Evolutionary conservation across 2,329 filamentous ascomycete species (phyloP).

Genomic region (Nemania serpens): DNA sequence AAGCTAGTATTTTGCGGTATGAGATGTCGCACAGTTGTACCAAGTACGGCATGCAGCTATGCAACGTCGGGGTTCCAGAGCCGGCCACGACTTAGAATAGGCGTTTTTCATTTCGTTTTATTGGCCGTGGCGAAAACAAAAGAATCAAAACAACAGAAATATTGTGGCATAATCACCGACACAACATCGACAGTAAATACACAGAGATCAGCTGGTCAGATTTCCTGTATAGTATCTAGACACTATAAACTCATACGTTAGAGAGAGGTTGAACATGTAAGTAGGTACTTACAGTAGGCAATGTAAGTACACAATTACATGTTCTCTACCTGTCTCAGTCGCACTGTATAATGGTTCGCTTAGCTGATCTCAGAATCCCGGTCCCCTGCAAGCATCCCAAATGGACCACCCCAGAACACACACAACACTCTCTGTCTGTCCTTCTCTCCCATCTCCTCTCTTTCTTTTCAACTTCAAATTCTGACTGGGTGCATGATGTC

Average conservation of each 20-base stretch:
- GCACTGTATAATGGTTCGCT: constrained; percentile 9
- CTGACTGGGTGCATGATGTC: neutral
- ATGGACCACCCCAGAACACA: neutral
- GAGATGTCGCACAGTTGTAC: too few relatives aligned
- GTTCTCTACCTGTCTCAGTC: neutral
- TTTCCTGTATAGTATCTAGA: neutral
- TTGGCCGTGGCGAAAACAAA: constrained; percentile 7
- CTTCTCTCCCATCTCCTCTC: too few relatives aligned
- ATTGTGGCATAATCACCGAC: constrained; percentile 1
- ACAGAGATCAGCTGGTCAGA: neutral
- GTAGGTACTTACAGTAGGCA: neutral
- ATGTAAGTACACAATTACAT: constrained; percentile 15
- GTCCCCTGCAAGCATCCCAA: constrained; percentile 2
- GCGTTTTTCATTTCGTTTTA: neutral
- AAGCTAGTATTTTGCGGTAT: too few relatives aligned
- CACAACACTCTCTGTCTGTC: neutral
- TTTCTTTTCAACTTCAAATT: neutral
- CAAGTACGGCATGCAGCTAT: too few relatives aligned
- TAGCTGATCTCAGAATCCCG: neutral
- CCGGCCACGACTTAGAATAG: constrained; percentile 3
- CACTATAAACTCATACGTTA: too few relatives aligned
- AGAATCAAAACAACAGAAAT: neutral
- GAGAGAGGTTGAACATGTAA: too few relatives aligned
- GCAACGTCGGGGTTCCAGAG: constrained; percentile 19
- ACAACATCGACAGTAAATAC: neutral